Base-by-base conservation (phyloP, 768 basidiomycete species). In the Panellus pusillus region DNA sequence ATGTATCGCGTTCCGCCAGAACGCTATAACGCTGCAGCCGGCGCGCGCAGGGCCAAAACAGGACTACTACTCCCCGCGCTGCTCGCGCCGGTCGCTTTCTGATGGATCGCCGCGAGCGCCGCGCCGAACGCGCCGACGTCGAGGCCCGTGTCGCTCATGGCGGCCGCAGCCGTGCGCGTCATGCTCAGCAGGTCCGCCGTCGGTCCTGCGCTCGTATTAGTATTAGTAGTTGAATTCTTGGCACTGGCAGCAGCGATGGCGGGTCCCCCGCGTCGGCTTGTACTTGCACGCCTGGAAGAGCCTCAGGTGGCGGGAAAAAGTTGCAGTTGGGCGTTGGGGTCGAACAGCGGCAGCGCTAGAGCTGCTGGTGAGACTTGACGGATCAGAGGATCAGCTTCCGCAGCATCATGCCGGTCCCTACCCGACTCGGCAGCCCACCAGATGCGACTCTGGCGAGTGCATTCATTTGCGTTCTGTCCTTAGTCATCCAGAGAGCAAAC, bases 311-410 rank as follows among this genome's bases (percentile, higher is more conserved):
- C 71, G 73, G 17, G 66, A 74, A 63, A n/a, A 84, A 81, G 44
- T 68, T 67, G 29, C 84, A 81, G 44, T 68, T 67, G 27, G 64
- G 56, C 0, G 81, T 80, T 13, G 75, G n/a, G 72, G 54, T 78
- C 76, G 65, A 82, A 84, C 3, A 84, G 69, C 5, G 83, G 82
- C 9, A 84, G 70, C 9, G 73, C 82, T 80, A 50, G 12, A 20
- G n/a, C n/a, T n/a, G n/a, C n/a, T n/a, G n/a, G n/a, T n/a, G n/a
- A n/a, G n/a, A n/a, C n/a, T n/a, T n/a, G n/a, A n/a, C n/a, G n/a
- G n/a, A n/a, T n/a, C n/a, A n/a, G n/a, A n/a, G n/a, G n/a, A n/a
- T n/a, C n/a, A n/a, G n/a, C n/a, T n/a, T n/a, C n/a, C n/a, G n/a
- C n/a, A n/a, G n/a, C n/a, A n/a, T n/a, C n/a, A n/a, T n/a, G n/a